These are phyloP conservation scores for Fennellomyces sp. DNA, from an alignment of 371 early-diverging fungal species.

Conservation along the genomic window DNA sequence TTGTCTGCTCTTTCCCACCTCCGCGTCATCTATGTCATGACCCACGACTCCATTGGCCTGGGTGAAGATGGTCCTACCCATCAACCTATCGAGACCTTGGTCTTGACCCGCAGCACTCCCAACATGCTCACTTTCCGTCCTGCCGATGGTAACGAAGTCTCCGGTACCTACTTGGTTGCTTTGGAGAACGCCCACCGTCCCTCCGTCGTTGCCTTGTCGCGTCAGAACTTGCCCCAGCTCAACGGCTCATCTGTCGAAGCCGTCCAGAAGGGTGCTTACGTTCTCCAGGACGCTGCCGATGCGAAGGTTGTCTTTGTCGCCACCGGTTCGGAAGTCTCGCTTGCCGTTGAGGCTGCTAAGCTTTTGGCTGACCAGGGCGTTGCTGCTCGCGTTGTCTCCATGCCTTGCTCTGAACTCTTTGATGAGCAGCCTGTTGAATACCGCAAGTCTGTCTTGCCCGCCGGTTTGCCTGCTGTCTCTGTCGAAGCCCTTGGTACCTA, in stretches of 20 bases:
- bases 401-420: slow-evolving; percentile 93
- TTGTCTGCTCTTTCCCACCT: slow-evolving; percentile 88
- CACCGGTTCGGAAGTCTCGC: slow-evolving; percentile 95
- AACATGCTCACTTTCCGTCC: slow-evolving; percentile 91
- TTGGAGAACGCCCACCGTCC: slow-evolving; percentile 73
- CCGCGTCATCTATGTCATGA: slow-evolving; percentile 95
- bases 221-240: slow-evolving; percentile 95
- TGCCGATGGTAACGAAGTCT: slow-evolving; percentile 96
- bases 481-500: slow-evolving; percentile 91
- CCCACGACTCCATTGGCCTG: slow-evolving; percentile 99
- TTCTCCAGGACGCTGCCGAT: slow-evolving; percentile 62
- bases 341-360: slow-evolving; percentile 83
- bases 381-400: slow-evolving; percentile 86
- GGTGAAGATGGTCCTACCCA: slow-evolving; percentile 99
- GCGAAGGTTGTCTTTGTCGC: slow-evolving; percentile 76
- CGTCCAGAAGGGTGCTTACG: slow-evolving; percentile 79
- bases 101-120: slow-evolving; percentile 95
- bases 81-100: slow-evolving; percentile 98
- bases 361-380: slow-evolving; percentile 57
- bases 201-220: slow-evolving; percentile 88
- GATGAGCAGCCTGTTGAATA: slow-evolving; percentile 88
- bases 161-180: slow-evolving; percentile 89
- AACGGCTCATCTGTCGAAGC: slow-evolving; percentile 82
- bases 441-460: slow-evolving; percentile 76
- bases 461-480: slow-evolving; percentile 78